Base-by-base conservation (phyloP, 306 rosid genomes). In the Vicia faba region DNA sequence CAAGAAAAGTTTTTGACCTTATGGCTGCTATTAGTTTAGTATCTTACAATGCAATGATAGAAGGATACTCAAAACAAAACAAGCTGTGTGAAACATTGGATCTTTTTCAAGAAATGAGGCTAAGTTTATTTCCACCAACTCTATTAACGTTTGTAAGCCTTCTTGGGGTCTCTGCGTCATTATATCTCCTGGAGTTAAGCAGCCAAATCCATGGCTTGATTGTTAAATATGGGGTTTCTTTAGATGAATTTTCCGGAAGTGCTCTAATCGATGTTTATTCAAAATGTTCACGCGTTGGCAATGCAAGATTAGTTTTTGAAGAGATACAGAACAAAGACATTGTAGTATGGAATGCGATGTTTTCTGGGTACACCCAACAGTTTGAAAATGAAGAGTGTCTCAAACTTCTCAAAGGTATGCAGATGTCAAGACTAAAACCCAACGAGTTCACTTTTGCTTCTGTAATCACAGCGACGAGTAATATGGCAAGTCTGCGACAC, bases 41-140 rank as follows among this genome's bases (percentile, higher is more conserved):
- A 64, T 89, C 96, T 64, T 92, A 84, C 78, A 92, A 89, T 83
- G 91, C 98, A 63, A 87, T 92, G 91, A 89, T 92, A 64, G 96
- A 92, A 73, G 98, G 98, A 66, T 92, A 87, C 72, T 82, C 92
- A 16, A 81, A 82, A 49, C 86, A 84, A 61, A 83, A 80, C 49
- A 79, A 84, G 76, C 5, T 84, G 72, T 35, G 56, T 68, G 88
- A 85, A 85, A 89, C 91, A 60, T 60, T 87, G 78, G 80, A 71
- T 66, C 83, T 92, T 79, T 92, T 92, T 40, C 70, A 1, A 1
- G 75, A 79, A 72, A 82, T 89, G 92, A 87, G 92, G 81, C 56
- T 72, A 73, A 81, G 75, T 79, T 77, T 73, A 71, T 57, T 62
- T 56, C 78, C 80, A 48, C 96, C 92, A 14, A 80, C 66, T 55